Percentiles rank a stretch among this genome's conserved stretches.
Conservation (phyloP, 306 rosid genomes). For the Neltuma alba region DNA sequence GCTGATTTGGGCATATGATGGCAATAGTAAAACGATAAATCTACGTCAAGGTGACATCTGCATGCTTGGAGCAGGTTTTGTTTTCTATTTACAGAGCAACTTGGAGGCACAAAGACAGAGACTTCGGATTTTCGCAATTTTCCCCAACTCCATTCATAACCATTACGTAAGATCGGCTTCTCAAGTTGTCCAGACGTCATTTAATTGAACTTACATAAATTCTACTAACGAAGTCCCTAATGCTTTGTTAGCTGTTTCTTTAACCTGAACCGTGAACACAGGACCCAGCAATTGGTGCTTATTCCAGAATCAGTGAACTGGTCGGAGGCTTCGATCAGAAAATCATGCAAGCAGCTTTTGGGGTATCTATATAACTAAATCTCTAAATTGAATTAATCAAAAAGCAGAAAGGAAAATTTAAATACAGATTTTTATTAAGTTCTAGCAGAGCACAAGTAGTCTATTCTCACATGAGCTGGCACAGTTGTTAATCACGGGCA, state of each 20-base stretch:
- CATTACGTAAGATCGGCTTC: conserved; percentile 47
- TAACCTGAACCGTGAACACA: conserved; percentile 35
- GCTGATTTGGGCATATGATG: conserved; percentile 56
- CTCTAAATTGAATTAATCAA: background rate
- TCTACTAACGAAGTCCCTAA: background rate
- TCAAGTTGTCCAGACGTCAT: background rate
- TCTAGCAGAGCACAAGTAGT: background rate
- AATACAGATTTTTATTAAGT: background rate
- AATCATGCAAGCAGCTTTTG: conserved; percentile 69
- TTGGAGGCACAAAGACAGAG: conserved; percentile 61
- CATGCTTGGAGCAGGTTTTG: conserved; percentile 63
- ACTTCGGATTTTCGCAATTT: conserved; percentile 73
- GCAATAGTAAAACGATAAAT: conserved; percentile 35
- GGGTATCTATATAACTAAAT: conserved; percentile 39
- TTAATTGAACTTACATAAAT: background rate
- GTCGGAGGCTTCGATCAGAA: conserved; percentile 68
- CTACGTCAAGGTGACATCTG: conserved; percentile 68
- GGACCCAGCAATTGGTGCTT: conserved; percentile 73
- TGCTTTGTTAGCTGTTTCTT: conserved; percentile 22
- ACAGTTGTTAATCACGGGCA: background rate
- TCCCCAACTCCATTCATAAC: conserved; percentile 54
- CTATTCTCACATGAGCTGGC: background rate
- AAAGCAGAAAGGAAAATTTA: background rate
- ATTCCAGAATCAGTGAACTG: conserved; percentile 66
- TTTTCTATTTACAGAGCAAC: conserved; percentile 67